Base-by-base conservation (phyloP, 176 grass and related monocot species). In the Poa pratensis region DNA sequence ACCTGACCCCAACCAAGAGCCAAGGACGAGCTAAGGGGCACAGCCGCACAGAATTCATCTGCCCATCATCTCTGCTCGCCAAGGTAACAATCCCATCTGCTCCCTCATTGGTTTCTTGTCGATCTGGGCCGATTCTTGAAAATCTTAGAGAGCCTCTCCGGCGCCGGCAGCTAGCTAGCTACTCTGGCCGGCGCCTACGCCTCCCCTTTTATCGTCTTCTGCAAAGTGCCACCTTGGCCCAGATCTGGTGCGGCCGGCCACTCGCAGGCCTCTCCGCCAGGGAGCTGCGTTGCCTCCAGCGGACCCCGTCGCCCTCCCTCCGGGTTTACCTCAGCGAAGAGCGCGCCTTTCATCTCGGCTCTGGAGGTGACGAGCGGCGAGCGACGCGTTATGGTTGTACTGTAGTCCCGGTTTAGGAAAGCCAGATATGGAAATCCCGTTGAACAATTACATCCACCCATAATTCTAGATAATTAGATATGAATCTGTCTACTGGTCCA, bases 21-120 rank as follows among this genome's bases (percentile, higher is more conserved):
- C 20, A 9, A 45, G 45, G 78, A 43, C n/a, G 40, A 17, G 3
- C 72, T 17, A 51, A 17, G 26, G 23, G 18, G 45, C 58, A 34
- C 37, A 34, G 45, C 45, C 49, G 49, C 49, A 17, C 49, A 51
- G 49, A 37, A 51, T 52, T 52, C 27, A 22, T 80, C 78, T 80
- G 58, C 58, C 28, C 58, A 12, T 19, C 58, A 12, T 19, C 39
- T 67, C 61, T 20, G 27, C 51, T 13, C 5, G 39, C 26, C 51
- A 68, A 79, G 61, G 61, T 81, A 67, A 8, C 78, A n/a, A 34
- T 52, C 14, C 24, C 15, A 32, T 80, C n/a, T 24, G 16, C 30
- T 17, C 16, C 15, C 15, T 66, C 63, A 17, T 67, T 67, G 16
- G 19, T 24, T 22, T 32, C 54, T 50, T 17, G 12, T 22, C 60